A percentile compares a stretch with the other conserved stretches of the same genome.
phyloP scores from a whole-genome alignment of 495 filamentous ascomycete genomes.

The Penicillium cosmopolitanum region DNA sequence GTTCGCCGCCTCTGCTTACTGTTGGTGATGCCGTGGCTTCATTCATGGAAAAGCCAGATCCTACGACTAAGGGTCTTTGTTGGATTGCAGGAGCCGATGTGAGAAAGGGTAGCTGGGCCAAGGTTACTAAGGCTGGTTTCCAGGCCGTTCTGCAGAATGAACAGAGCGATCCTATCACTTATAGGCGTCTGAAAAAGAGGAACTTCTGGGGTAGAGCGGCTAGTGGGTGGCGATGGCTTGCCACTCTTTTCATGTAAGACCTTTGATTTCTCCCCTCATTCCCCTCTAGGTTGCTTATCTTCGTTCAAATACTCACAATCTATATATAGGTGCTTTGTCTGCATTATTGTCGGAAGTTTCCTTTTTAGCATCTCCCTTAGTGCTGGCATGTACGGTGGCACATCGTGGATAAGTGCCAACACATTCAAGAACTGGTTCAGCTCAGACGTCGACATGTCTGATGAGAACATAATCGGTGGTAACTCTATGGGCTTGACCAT shows the following conservation, averaged over 20 bases:
- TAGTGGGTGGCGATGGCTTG: constrained; percentile 1
- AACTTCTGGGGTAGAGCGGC: neutral
- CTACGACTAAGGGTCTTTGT: constrained; percentile 23
- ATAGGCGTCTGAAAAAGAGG: neutral
- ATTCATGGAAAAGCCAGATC: constrained; percentile 27
- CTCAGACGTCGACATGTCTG: neutral
- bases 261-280: neutral
- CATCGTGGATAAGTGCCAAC: neutral
- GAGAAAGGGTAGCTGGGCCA: neutral
- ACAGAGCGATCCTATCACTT: neutral
- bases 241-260: constrained; percentile 2
- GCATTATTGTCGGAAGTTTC: neutral
- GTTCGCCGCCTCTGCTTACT: constrained; percentile 20
- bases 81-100: constrained; percentile 15
- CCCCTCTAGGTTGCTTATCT: too few species aligned
- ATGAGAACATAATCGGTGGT: neutral
- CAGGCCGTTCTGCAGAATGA: constrained; percentile 1
- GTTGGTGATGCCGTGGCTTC: constrained; percentile 34
- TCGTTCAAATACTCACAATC: neutral
- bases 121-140: neutral
- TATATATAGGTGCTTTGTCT: neutral
- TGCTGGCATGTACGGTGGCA: neutral
- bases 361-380: neutral
- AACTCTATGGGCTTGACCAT: neutral
- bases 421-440: constrained; percentile 7